These are phyloP conservation scores for Dendrothele bispora DNA, from an alignment of 768 basidiomycete species.

Conservation along the genomic window DNA sequence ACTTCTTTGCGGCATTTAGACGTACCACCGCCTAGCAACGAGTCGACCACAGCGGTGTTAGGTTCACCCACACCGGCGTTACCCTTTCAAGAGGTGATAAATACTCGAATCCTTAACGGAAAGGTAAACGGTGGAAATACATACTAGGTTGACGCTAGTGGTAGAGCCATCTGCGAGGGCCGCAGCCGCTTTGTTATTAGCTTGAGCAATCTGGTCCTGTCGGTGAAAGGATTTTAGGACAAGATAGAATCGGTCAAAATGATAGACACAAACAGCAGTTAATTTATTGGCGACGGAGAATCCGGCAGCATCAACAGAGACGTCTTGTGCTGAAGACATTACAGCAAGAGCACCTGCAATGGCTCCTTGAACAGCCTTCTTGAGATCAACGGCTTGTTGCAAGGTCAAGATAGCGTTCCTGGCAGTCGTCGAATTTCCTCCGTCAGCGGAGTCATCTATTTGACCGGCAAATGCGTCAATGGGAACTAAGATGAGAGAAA, in stretches of 20 bases:
- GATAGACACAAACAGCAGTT: constrained; percentile 6
- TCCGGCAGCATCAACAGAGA: not conserved
- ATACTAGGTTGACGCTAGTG: constrained; percentile 21
- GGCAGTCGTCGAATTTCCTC: constrained; percentile 20
- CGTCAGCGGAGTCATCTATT: constrained; percentile 16
- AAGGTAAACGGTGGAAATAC: no score
- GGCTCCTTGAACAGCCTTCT: constrained; percentile 20
- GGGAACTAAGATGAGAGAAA: constrained; percentile 21
- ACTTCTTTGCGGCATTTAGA: no score
- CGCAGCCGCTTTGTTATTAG: constrained; percentile 16
- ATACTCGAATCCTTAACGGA: no score
- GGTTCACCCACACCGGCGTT: constrained; percentile 20
- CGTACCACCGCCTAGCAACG: constrained; percentile 19
- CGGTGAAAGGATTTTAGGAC: not conserved
- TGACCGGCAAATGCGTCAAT: constrained; percentile 22
- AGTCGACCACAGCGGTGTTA: constrained; percentile 19
- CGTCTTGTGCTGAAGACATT: constrained; percentile 4
- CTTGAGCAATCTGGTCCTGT: constrained; percentile 13
- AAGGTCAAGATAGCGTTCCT: constrained; percentile 12
- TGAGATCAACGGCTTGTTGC: constrained; percentile 21
- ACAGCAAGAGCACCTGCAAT: constrained; percentile 9
- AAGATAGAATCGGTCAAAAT: not conserved
- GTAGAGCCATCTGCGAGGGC: constrained; percentile 12
- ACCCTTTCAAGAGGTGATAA: no score
- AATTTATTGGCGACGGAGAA: constrained; percentile 5